Conservation (phyloP, 768 basidiomycete genomes). For the Calocera viscosa region DNA sequence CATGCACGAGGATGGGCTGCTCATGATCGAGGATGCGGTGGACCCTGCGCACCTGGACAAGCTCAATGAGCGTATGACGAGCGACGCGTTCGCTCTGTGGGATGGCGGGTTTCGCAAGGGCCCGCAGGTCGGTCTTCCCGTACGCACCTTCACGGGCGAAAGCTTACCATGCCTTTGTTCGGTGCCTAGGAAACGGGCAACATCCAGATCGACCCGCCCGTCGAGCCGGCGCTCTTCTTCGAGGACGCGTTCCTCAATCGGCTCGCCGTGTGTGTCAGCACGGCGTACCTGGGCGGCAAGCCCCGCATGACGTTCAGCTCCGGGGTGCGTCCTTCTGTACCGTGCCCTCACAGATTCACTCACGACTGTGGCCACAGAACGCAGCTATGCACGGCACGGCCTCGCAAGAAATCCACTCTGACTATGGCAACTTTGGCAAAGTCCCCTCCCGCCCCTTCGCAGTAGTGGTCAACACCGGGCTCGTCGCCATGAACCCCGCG, state of each 20-base stretch:
- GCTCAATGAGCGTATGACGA: not conserved
- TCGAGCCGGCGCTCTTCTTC: not conserved
- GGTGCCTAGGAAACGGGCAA: not conserved
- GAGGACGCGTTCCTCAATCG: not conserved
- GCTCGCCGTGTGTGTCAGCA: not conserved
- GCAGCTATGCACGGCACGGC: not conserved
- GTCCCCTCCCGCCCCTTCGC: not conserved
- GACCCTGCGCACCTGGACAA: not conserved
- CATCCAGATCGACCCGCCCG: not conserved
- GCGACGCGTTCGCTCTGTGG: not conserved
- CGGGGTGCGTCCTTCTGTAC: not conserved
- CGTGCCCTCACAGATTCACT: not conserved
- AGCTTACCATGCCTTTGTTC: not conserved
- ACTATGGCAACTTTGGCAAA: not conserved
- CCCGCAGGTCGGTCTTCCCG: too few species aligned
- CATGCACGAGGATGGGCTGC: not conserved
- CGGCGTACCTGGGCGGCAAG: not conserved
- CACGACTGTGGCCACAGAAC: not conserved
- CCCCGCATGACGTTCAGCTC: constrained; percentile 2
- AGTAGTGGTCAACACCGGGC: not conserved
- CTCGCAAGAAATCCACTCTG: not conserved
- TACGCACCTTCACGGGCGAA: too few species aligned
- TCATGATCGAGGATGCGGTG: constrained; percentile 1
- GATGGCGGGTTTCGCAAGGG: not conserved
- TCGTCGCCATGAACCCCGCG: not conserved